These are phyloP conservation scores for Trichophyton mentagrophytes DNA, from an alignment of 2,329 filamentous ascomycete species.

Conservation along the genomic window DNA sequence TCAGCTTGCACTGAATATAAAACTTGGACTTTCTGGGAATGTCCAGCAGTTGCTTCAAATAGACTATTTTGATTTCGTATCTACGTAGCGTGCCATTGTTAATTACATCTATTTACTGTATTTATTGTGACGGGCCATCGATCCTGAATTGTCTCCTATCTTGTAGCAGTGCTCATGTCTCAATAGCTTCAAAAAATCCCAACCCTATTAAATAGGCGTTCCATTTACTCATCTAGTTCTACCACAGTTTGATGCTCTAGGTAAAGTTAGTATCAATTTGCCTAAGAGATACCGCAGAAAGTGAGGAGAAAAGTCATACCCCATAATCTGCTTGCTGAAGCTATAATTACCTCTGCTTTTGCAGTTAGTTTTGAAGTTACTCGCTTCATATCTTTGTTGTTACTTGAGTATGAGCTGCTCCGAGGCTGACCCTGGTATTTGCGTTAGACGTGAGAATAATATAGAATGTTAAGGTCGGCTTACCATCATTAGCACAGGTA, in stretches of 20 bases:
- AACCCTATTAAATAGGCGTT: too few relatives aligned
- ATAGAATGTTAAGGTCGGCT: not conserved
- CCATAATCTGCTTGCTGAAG: slow-evolving; percentile 58
- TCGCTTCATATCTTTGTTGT: slow-evolving; percentile 45
- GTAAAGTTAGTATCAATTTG: not conserved
- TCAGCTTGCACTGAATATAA: not conserved
- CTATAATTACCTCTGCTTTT: slow-evolving; percentile 56
- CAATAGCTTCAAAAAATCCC: not conserved
- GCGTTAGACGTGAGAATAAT: not conserved
- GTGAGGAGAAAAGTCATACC: slow-evolving; percentile 22
- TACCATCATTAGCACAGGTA: slow-evolving; percentile 61
- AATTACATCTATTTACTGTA: not conserved
- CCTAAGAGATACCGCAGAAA: not conserved
- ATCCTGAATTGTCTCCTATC: not conserved
- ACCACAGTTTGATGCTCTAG: not conserved
- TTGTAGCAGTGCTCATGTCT: not conserved
- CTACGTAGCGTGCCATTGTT: not conserved
- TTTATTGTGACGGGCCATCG: not conserved
- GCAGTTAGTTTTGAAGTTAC: slow-evolving; percentile 51
- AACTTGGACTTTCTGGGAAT: not conserved
- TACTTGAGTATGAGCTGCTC: slow-evolving; percentile 36
- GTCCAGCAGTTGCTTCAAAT: not conserved
- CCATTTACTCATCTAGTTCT: not conserved
- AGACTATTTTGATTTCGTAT: not conserved
- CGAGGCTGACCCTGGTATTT: slow-evolving; percentile 49